phyloP scores from a whole-genome alignment of 2,329 filamentous ascomycete species.

The Fusarium sp. region DNA sequence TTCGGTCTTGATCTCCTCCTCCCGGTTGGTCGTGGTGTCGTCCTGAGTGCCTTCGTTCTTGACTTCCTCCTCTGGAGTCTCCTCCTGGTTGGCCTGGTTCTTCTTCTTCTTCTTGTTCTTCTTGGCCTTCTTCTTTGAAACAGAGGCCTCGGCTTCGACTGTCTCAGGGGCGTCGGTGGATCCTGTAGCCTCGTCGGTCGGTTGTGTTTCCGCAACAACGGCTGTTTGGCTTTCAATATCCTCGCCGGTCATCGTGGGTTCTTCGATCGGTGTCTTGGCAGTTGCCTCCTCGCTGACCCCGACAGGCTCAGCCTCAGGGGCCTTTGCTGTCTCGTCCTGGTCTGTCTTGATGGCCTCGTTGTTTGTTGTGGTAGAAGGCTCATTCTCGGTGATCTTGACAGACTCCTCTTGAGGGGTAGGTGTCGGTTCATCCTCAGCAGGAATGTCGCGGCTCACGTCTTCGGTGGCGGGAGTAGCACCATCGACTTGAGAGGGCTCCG shows the following conservation, averaged over 20 bases:
- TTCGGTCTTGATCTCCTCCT: constrained; percentile 2
- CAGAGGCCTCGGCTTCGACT: constrained; percentile 12
- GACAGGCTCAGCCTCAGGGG: background rate
- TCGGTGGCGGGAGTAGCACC: constrained; percentile 11
- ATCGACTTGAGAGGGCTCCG: constrained; percentile 40
- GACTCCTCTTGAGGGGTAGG: constrained; percentile 2
- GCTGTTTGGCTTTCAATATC: background rate
- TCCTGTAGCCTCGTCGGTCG: background rate
- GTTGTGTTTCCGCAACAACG: background rate
- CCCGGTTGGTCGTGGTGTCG: background rate
- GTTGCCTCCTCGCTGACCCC: background rate
- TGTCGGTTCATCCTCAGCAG: background rate
- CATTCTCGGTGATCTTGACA: background rate
- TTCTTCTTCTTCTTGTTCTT: constrained; percentile 48
- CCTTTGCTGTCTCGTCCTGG: background rate
- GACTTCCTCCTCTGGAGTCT: constrained; percentile 9
- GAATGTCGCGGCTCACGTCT: background rate
- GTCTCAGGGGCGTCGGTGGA: constrained; percentile 14
- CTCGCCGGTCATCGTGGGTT: background rate
- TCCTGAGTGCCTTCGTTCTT: constrained; percentile 1
- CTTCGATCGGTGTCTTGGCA: background rate
- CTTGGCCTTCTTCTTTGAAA: constrained; percentile 45
- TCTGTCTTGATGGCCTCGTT: background rate
- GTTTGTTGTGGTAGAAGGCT: background rate
- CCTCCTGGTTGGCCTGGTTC: constrained; percentile 20